A percentile compares a stretch with the other conserved stretches of the same genome.
These are phyloP conservation scores for Neobulgaria alba DNA, from an alignment of 2,329 filamentous ascomycete species.

Conservation along the genomic window DNA sequence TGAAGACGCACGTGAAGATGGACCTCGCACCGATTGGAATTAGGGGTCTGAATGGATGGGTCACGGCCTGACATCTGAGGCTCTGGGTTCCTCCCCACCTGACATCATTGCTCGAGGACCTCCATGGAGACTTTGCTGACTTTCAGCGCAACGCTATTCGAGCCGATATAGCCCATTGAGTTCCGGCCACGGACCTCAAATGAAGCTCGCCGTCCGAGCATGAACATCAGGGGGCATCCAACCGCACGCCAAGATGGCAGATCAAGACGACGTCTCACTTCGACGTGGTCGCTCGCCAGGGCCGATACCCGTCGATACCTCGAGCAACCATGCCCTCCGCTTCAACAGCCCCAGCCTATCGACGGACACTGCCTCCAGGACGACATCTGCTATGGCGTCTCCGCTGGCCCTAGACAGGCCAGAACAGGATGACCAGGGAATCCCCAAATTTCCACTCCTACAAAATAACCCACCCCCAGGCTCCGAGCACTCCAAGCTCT, in stretches of 20 bases:
- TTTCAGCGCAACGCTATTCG: too few relatives aligned
- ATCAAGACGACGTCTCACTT: constrained; percentile 20
- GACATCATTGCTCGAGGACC: too few relatives aligned
- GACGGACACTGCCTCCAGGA: constrained; percentile 19
- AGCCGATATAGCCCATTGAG: too few relatives aligned
- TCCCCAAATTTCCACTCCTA: constrained; percentile 25
- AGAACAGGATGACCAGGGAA: constrained; percentile 15
- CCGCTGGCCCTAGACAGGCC: constrained; percentile 23
- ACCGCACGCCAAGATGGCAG: constrained; percentile 22
- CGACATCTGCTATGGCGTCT: constrained; percentile 29
- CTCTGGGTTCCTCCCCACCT: too few relatives aligned
- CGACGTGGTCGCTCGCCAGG: constrained; percentile 21
- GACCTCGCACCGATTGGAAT: too few relatives aligned
- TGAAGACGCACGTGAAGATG: too few relatives aligned
- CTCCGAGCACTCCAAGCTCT: constrained; percentile 14
- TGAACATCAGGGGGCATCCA: too few relatives aligned
- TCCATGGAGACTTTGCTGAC: too few relatives aligned
- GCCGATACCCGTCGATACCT: constrained; percentile 11
- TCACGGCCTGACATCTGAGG: too few relatives aligned
- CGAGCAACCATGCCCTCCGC: constrained; percentile 20
- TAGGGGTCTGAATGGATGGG: too few relatives aligned
- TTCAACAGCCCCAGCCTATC: constrained; percentile 21
- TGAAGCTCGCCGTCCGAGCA: too few relatives aligned
- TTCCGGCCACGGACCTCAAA: too few relatives aligned
- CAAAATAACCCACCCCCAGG: constrained; percentile 15